Evolutionary conservation across 2,329 filamentous ascomycete genomes (phyloP).

Genomic region (Bisporella sp.): DNA sequence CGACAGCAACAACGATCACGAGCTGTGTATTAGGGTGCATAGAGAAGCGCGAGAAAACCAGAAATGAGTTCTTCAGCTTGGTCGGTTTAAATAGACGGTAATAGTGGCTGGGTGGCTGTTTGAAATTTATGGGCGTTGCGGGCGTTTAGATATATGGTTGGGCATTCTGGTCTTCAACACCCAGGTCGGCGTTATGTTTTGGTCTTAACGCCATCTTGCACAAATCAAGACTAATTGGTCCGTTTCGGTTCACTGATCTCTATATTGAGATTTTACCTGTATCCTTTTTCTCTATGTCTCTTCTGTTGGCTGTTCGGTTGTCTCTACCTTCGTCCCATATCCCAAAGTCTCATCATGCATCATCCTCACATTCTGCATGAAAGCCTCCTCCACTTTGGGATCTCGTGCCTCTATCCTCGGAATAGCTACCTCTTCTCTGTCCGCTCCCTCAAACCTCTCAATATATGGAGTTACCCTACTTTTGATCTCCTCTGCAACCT

Average conservation of each 20-base stretch:
- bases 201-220: conserved; percentile 28
- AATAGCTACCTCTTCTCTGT: too few species aligned
- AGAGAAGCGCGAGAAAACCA: conserved; percentile 83
- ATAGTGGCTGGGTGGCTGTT: not conserved
- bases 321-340: not conserved
- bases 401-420: too few species aligned
- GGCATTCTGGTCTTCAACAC: conserved; percentile 27
- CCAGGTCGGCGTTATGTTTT: conserved; percentile 21
- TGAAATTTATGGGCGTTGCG: conserved; percentile 14
- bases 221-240: too few species aligned
- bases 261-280: not conserved
- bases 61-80: conserved; percentile 91
- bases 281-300: not conserved
- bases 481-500: conserved; percentile 44
- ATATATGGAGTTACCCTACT: too few species aligned
- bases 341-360: conserved; percentile 6
- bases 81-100: conserved; percentile 52
- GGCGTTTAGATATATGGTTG: conserved; percentile 16
- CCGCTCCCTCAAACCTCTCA: too few species aligned
- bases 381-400: conserved; percentile 19
- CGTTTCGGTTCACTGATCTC: too few species aligned
- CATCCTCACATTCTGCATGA: conserved; percentile 32
- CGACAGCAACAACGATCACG: conserved; percentile 77
- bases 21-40: conserved; percentile 98
- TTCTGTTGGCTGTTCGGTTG: too few species aligned